Percentiles rank a stretch among this genome's conserved stretches.
phyloP scores from a whole-genome alignment of 768 basidiomycete species.

The Naematelia aurantialba region DNA sequence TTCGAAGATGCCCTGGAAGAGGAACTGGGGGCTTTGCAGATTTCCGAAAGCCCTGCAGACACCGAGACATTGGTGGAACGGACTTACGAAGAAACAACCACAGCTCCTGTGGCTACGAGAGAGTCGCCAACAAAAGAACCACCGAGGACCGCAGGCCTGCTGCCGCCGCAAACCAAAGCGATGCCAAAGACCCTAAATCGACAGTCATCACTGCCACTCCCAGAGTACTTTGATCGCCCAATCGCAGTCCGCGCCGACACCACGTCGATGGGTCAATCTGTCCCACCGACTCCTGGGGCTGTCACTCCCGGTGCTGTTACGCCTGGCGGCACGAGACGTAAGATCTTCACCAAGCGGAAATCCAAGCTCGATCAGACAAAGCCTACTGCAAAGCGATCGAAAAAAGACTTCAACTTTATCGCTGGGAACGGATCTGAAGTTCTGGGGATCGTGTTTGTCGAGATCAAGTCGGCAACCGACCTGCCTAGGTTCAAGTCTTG shows the following conservation, averaged over 20 bases:
- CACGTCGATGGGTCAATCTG: constrained; percentile 5
- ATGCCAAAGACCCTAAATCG: constrained; percentile 15
- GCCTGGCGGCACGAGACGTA: constrained; percentile 27
- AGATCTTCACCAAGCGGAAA: background rate
- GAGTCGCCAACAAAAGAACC: constrained; percentile 10
- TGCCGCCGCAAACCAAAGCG: constrained; percentile 9
- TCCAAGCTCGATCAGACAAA: constrained; percentile 1
- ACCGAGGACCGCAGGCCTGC: constrained; percentile 20
- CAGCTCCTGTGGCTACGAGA: constrained; percentile 14
- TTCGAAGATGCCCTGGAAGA: constrained; percentile 35
- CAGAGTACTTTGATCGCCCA: constrained; percentile 39
- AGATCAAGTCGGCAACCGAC: constrained; percentile 78
- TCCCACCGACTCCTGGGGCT: constrained; percentile 6
- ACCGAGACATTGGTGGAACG: constrained; percentile 10
- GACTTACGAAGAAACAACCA: constrained; percentile 7
- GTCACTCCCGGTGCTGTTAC: constrained; percentile 24
- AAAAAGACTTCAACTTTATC: constrained; percentile 58
- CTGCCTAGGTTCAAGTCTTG: constrained; percentile 82
- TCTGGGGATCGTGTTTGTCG: constrained; percentile 89
- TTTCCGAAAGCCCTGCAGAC: background rate
- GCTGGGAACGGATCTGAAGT: constrained; percentile 68
- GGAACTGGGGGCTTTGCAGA: constrained; percentile 14
- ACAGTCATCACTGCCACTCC: constrained; percentile 17
- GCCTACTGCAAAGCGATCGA: constrained; percentile 26
- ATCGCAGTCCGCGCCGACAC: background rate